Base-by-base conservation (phyloP, 1,139 yeast species). In the Saccharomyces hybrid region DNA sequence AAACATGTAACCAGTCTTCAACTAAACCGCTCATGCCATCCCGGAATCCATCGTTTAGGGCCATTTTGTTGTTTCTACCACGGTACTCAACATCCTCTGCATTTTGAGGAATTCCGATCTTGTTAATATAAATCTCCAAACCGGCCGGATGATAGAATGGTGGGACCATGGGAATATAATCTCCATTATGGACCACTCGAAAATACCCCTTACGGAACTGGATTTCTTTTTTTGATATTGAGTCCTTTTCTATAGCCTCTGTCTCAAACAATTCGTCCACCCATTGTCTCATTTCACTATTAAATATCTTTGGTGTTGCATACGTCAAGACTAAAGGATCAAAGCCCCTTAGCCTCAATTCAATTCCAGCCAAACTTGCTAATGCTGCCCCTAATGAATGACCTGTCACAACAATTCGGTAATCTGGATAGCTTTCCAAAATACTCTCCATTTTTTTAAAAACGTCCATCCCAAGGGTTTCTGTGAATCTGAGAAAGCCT, bases 331-430 rank as follows among this genome's bases (percentile, higher is more conserved):
- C 80, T 46, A 78, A 67, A 0, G 86, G 84, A 5, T 75, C 68
- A 53, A 71, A 73, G 0, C 86, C 87, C 63, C 78, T 62, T 6
- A 78, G 59, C 57, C 74, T 73, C 54, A 81, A 74, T 62, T 85
- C 90, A 27, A 82, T 73, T 0, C 86, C 90, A 9, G 81, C 76
- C 42, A 86, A 69, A 13, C 76, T 68, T 0, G 89, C 84, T 54
- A 84, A 69, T 0, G 89, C 88, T 2, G 84, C 93, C 1, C 93
- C 95, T 28, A 86, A 67, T 0, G 93, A 86, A 69, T 86, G 93
- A 0, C 93, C 93, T 1, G 81, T 71, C 2, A 84, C 74, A 3
- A 79, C 75, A 14, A 84, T 59, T 46, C 74, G 67, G 64, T 82
- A 84, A 27, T 75, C 75, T 0, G 82, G 79, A 60, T 77, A 68